Evolutionary conservation across 2,329 filamentous ascomycete genomes (phyloP), one percentile per base, ranked within the genome.

Genomic region (Diatrype stigma): DNA sequence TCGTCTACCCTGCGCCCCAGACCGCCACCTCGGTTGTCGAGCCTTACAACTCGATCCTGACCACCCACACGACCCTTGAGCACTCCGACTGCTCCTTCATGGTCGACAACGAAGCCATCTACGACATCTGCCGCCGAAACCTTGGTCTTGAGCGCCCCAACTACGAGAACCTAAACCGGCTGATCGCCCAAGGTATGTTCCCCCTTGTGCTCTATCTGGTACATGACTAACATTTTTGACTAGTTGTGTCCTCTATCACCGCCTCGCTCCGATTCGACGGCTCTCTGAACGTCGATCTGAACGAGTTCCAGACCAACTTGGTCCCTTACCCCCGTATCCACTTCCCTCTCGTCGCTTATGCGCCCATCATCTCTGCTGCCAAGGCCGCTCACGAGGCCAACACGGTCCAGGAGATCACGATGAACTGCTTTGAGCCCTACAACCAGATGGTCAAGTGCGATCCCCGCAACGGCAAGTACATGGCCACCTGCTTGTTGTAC

Each of bases 381-480:
- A 96, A 96, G 85, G 90, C 92, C 64, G 88, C 90, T 53, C 93
- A 99, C 80, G 93, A 99, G 82, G 86, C 92, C 81, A 96, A 96
- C 86, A 94, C 90, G 26, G 93, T 97, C 61, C 88, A 91, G 77
- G 94, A 97, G 81, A 96, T 97, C 80, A 95, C 90, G 75, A 95
- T 93, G 86, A 90, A 90, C 61, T 97, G 93, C 87, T 99, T 99
- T 79, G 93, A 99, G 85, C 91, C 93, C 65, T 89, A 96, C 86
- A 96, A 96, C 86, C 93, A 99, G 87, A 99, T 99, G 93, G 93
- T 99, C 73, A 96, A 96, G 84, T 99, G 93, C 71, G 94, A 99
- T 73, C 93, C 93, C 64, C 91, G 92, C 69, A 92, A 95, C 74
- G 93, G 93, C 76, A 99, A 99, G 84, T 99, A 99, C 85, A 99